Conservation (phyloP, 2,329 filamentous ascomycete species). For the Fusarium veterinarium region DNA sequence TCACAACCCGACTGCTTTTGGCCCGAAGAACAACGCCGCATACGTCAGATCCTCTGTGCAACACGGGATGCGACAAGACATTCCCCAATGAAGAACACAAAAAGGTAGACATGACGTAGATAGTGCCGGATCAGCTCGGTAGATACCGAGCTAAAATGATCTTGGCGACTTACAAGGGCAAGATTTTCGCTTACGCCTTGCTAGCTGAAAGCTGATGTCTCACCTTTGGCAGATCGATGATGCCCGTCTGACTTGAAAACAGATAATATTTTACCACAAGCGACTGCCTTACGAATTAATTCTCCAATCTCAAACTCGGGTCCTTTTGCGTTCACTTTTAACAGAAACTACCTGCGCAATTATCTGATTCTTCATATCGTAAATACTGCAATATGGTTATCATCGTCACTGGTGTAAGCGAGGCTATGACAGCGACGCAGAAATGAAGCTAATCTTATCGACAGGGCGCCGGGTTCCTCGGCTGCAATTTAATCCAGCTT, state of each 20-base stretch:
- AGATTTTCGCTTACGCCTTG: conserved; percentile 15
- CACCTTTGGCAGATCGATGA: not conserved
- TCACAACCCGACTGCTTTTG: not conserved
- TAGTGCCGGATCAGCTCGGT: not conserved
- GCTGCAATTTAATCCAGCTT: conserved; percentile 30
- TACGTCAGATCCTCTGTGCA: conserved; percentile 10
- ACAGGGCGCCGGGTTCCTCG: conserved; percentile 37
- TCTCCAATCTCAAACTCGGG: fast-evolving
- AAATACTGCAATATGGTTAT: conserved; percentile 6
- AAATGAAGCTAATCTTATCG: not conserved
- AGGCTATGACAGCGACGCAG: fast-evolving
- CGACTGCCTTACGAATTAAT: not conserved
- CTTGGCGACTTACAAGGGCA: not conserved
- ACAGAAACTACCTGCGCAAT: no score
- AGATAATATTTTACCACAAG: not conserved
- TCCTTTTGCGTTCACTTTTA: no score
- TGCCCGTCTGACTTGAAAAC: not conserved
- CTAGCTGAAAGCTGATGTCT: conserved; percentile 17
- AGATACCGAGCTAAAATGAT: not conserved
- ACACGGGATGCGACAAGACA: not conserved
- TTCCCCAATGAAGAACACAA: not conserved
- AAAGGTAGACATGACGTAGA: not conserved
- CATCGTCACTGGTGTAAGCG: conserved; percentile 31
- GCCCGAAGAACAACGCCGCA: not conserved
- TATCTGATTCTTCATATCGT: no score